phyloP scores from a whole-genome alignment of 352 stramenopile genomes.

The Globisporangium ultimum region DNA sequence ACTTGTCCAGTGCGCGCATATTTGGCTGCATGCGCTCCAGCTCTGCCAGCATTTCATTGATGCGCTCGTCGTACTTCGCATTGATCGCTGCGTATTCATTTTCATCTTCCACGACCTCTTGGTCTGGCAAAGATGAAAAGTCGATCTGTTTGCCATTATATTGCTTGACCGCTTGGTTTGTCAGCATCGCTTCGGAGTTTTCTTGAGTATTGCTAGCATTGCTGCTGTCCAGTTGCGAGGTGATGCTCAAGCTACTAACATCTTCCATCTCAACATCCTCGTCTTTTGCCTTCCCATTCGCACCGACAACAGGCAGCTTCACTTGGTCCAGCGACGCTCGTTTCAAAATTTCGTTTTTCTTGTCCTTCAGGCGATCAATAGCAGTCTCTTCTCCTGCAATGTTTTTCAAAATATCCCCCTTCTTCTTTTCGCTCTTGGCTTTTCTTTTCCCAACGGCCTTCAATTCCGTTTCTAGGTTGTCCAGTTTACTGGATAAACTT shows the following conservation, averaged over 20 bases:
- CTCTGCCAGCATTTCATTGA: constrained; percentile 64
- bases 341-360: constrained; percentile 94
- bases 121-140: constrained; percentile 83
- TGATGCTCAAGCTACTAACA: constrained; percentile 5
- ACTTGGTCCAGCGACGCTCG: constrained; percentile 95
- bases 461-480: constrained; percentile 61
- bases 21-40: constrained; percentile 97
- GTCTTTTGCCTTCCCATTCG: constrained; percentile 13
- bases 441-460: constrained; percentile 61
- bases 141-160: constrained; percentile 78
- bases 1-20: constrained; percentile 93
- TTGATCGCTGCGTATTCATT: constrained; percentile 89
- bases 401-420: constrained; percentile 71
- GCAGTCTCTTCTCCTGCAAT: constrained; percentile 88
- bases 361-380: constrained; percentile 91
- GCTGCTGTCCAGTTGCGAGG: constrained; percentile 10
- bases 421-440: constrained; percentile 59
- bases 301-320: constrained; percentile 64
- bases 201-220: constrained; percentile 21
- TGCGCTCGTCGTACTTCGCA: constrained; percentile 56
- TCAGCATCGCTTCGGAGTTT: constrained; percentile 42
- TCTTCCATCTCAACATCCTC: constrained; percentile 70
- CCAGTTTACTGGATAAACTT: constrained; percentile 31
- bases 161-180: constrained; percentile 34
- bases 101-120: constrained; percentile 65